Base-by-base conservation (phyloP, 2,329 filamentous ascomycete species). In the Gliomastix tumulicola region DNA sequence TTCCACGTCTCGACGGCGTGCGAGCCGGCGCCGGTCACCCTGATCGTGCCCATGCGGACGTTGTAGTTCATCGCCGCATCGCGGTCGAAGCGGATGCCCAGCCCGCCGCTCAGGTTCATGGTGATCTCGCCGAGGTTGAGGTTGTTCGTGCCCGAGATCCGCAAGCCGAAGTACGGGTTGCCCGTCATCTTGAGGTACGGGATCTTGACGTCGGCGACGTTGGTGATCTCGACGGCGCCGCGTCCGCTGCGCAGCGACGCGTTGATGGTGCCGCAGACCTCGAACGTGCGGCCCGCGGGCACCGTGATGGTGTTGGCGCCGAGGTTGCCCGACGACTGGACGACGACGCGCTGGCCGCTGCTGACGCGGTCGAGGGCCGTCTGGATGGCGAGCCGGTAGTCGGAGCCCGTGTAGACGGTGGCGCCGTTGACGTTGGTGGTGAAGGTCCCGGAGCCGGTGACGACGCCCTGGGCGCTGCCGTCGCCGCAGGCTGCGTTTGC, bases 51-150 rank as follows among this genome's bases (percentile, higher is more conserved):
- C 35, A 37, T 37, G 12, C 28, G 8, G 16, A 32, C 30, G 30
- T 32, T 32, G 5, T 19, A 22, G 19, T 37, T 37, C 15, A 16
- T 11, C 5, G 28, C 35, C 6, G 20, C 20, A 21, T 37, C 35
- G 16, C 35, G 35, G 20, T 37, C 35, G 21, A 37, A 37, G 19
- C 35, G 35, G 20, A 37, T 37, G n/a, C 35, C 35, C 16, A 37
- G 19, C 12, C 35, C 35, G 19, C 35, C 35, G 25, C 35, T 36
- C 15, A 36, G 28, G 35, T 36, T 31, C 25, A 36, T 21, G 17
- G 20, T 21, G 19, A 36, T 36, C n/a, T 36, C 7, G 6, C 35
- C 35, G 13, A 36, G 35, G 12, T 30, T 11, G 25, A 36, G 28
- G 25, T 36, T 36, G 17, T 7, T 4, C 18, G 35, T 36, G 18